Base-by-base conservation (phyloP, 192 early-diverging fungal species). In the Coemansia sp. region DNA sequence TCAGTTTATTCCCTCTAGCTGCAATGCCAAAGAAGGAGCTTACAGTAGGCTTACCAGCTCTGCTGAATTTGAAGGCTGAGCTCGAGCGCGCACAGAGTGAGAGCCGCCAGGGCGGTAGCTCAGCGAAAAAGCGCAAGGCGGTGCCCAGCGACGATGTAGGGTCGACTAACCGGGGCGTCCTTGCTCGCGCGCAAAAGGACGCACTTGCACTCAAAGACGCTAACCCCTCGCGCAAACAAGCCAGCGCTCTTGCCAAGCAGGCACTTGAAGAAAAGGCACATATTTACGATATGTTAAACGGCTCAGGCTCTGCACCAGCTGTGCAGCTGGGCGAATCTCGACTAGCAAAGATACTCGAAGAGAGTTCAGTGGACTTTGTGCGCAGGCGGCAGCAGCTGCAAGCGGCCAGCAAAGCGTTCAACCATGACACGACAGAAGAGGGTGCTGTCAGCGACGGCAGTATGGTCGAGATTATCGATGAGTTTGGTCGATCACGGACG, bases 301-400 rank as follows among this genome's bases (percentile, higher is more conserved):
- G 51, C 15, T 31, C 14, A 2, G 60, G 25, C n/a, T 34, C 37
- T n/a, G 2, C 57, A 22, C 19, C 23, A 8, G 22, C 23, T 15
- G 62, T 42, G 8, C 57, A 57, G 19, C 53, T 77, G 19, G 75
- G 64, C 31, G 75, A 64, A 14, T 26, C 57, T 5, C 60, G 49
- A 10, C 66, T 77, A 15, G 40, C 51, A 14, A 49, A 47, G 42
- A 80, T 80, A 34, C 60, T 80, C 0, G 71, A 74, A 2, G 71
- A 80, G 51, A 66, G 68, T 68, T 61, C 77, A 12, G 71, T 80
- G 21, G 77, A 80, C 48, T 80, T 80, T 74, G 64, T 59, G 12
- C 38, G 60, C 60, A 66, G 65, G 47, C 62, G 61, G 49, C 26
- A 40, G 36, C 34, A 57, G 28, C 59, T 54, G 34, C 21, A 22